Evolutionary conservation across 2,329 filamentous ascomycete species (phyloP).

Genomic region (Monosporascus sp.): DNA sequence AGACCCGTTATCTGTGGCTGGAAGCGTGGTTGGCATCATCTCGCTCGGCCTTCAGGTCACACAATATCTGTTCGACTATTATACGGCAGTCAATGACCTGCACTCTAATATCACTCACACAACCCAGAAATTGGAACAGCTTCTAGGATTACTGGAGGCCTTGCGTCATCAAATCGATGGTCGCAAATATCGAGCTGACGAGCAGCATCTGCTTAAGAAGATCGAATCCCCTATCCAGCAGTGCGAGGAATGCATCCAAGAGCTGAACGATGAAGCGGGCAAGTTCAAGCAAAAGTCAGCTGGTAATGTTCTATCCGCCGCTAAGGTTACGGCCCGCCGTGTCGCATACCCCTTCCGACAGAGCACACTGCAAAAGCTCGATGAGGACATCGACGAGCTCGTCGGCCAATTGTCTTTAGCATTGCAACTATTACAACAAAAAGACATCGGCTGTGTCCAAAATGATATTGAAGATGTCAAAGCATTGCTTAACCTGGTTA

Average conservation of each 20-base stretch:
- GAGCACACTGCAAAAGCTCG: neutral
- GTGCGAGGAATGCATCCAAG: neutral
- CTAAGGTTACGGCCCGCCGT: neutral
- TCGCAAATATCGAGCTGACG: neutral
- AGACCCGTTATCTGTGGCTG: neutral
- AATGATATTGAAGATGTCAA: neutral
- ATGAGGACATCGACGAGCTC: neutral
- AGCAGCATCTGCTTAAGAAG: neutral
- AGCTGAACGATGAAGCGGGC: neutral
- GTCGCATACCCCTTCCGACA: neutral
- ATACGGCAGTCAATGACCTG: neutral
- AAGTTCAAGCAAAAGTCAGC: neutral
- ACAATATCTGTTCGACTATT: neutral
- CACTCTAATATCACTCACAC: neutral
- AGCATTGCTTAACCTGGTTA: neutral
- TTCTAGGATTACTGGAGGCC: neutral
- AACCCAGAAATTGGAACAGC: neutral
- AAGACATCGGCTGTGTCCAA: neutral
- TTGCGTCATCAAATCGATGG: neutral
- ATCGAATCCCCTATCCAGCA: neutral
- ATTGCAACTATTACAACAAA: neutral
- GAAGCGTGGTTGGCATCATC: neutral
- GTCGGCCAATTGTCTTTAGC: neutral
- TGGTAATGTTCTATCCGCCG: neutral
- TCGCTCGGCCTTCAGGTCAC: neutral